Conservation (phyloP, 345 rosid species). For the Sisymbrium irio region DNA sequence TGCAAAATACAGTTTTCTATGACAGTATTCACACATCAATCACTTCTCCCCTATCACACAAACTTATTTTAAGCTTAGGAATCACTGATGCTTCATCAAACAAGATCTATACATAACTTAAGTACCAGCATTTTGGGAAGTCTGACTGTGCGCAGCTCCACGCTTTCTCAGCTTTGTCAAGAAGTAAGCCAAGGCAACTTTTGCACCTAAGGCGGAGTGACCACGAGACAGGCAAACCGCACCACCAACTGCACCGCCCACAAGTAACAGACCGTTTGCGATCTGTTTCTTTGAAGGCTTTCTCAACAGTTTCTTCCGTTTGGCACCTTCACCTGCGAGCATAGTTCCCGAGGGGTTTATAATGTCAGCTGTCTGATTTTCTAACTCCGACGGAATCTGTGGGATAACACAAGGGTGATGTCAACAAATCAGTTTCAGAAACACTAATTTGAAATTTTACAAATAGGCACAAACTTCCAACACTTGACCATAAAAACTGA, state of each 20-base stretch:
- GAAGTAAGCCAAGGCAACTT: constrained; percentile 78
- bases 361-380: constrained; percentile 28
- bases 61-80: not conserved
- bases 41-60: constrained; percentile 16
- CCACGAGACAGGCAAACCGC: constrained; percentile 72
- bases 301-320: constrained; percentile 43
- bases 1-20: not conserved
- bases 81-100: constrained; percentile 3
- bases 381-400: constrained; percentile 67
- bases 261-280: constrained; percentile 66
- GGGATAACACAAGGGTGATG: constrained; percentile 7
- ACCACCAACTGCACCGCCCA: constrained; percentile 53
- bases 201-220: constrained; percentile 69
- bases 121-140: constrained; percentile 25
- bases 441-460: not conserved
- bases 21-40: constrained; percentile 5
- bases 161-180: constrained; percentile 68
- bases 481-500: not conserved
- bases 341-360: constrained; percentile 10
- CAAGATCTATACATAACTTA: constrained; percentile 11
- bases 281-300: constrained; percentile 63
- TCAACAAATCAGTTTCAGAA: constrained; percentile 1
- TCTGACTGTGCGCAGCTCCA: constrained; percentile 42
- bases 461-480: not conserved
- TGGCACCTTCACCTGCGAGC: constrained; percentile 29